A percentile compares a stretch with the other conserved stretches of the same genome.
Conservation (phyloP, 106 monocot species). For the Dioscorea zingiberensis region DNA sequence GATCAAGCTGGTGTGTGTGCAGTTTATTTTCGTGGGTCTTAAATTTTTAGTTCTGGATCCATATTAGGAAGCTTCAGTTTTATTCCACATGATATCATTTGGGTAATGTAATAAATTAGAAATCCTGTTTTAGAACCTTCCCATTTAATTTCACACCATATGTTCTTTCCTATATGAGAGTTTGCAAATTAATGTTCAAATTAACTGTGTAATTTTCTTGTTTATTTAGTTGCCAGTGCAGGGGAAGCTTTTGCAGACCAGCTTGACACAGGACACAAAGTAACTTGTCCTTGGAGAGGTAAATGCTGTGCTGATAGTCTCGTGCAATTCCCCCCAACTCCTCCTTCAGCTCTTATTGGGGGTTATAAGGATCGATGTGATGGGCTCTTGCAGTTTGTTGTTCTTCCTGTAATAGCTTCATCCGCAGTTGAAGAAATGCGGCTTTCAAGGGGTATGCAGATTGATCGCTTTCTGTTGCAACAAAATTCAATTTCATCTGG, state of each 20-base stretch:
- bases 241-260: slow-evolving; percentile 53
- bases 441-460: slow-evolving; percentile 58
- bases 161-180: neutral
- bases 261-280: slow-evolving; percentile 61
- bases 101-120: too few species aligned
- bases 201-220: slow-evolving; percentile 4
- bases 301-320: slow-evolving; percentile 93
- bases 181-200: too few species aligned
- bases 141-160: too few species aligned
- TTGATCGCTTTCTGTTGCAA: slow-evolving; percentile 68
- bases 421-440: slow-evolving; percentile 70
- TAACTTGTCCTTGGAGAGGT: slow-evolving; percentile 82
- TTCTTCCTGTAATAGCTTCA: slow-evolving; percentile 69
- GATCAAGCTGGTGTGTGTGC: neutral
- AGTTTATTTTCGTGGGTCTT: neutral
- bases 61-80: neutral
- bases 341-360: slow-evolving; percentile 69
- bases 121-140: too few species aligned
- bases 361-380: slow-evolving; percentile 91
- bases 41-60: neutral
- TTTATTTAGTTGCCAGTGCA: slow-evolving; percentile 43
- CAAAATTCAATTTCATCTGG: slow-evolving; percentile 41
- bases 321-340: slow-evolving; percentile 86
- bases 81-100: neutral
- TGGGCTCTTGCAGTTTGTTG: slow-evolving; percentile 71